Evolutionary conservation across 2,329 filamentous ascomycete species (phyloP), one percentile per base, ranked within the genome.

Genomic region (Cytospora chrysosperma): DNA sequence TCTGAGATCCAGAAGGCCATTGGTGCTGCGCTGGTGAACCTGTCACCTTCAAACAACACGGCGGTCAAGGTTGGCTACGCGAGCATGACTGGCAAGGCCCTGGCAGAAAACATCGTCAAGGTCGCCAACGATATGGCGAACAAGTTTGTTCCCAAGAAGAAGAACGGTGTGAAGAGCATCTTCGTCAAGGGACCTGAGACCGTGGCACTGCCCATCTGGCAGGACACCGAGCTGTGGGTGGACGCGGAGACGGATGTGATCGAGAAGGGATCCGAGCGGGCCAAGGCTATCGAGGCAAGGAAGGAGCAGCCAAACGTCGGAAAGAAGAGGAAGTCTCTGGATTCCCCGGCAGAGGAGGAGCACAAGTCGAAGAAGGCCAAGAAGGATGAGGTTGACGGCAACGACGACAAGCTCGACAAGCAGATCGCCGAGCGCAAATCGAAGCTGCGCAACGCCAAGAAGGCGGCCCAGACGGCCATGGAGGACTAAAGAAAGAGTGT

Each of bases 101-200:
- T 98, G 63, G 85, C 88, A 50, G 91, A 88, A 71, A 99, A 99
- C 76, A 82, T 95, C 58, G 84, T 89, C 64, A 88, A 87, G 21
- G 90, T 94, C 4, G 85, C 86, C 27, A 77, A 83, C 52, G 84
- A 82, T 3, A 77, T 97, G 71, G 86, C 93, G 8, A 88, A 91
- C 67, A 93, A 90, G 75, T 91, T 89, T 73, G 87, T 97, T 53
- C 87, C 93, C 21, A 88, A 94, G 75, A 89, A 93, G 72, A 97
- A 93, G 93, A 86, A 86, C 72, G 95, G 94, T 75, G 84, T 98
- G 67, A 88, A 89, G 76, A 86, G 86, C 67, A 80, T 99, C 66
- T 93, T 96, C 76, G 83, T 99, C 81, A 99, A 98, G 83, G 92
- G 92, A 3, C 89, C 92, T 30, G 88, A 91, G 72, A 97, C 94